Evolutionary conservation across 2,329 filamentous ascomycete genomes (phyloP).

Genomic region (Exserohilum turcica): DNA sequence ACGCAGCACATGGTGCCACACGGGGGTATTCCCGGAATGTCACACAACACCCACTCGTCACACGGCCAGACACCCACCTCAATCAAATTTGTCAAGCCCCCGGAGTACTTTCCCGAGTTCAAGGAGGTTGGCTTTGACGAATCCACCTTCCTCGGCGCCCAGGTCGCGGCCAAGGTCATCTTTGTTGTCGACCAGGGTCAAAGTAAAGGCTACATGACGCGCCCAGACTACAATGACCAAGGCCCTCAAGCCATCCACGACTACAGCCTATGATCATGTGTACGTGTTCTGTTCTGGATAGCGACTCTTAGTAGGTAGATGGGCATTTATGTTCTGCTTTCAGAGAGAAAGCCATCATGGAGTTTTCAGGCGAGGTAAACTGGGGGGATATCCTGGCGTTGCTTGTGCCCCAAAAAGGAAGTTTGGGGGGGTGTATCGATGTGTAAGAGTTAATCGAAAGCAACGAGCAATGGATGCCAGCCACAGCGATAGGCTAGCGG

Average conservation of each 20-base stretch:
- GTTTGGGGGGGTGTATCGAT: neutral
- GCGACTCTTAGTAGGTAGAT: neutral
- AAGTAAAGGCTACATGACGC: constrained; percentile 71
- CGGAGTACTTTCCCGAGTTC: constrained; percentile 90
- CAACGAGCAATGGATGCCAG: neutral
- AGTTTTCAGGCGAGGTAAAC: constrained; percentile 27
- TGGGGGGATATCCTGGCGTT: constrained; percentile 24
- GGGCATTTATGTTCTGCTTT: constrained; percentile 5
- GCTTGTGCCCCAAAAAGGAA: constrained; percentile 11
- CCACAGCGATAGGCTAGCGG: constrained; percentile 15
- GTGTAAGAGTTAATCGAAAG: neutral
- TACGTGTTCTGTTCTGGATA: neutral
- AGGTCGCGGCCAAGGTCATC: constrained; percentile 79
- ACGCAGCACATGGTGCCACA: constrained; percentile 56
- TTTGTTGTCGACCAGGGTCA: constrained; percentile 71
- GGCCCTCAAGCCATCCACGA: constrained; percentile 69
- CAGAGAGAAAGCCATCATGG: constrained; percentile 14
- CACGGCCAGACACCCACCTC: constrained; percentile 79
- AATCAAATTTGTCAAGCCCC: constrained; percentile 77
- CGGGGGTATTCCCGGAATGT: constrained; percentile 41
- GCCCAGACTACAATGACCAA: constrained; percentile 70
- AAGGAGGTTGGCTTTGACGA: constrained; percentile 78
- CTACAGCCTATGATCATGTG: constrained; percentile 41
- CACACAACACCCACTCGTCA: constrained; percentile 62
- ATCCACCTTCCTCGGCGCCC: constrained; percentile 82